These are phyloP conservation scores for Ogataea henricii DNA, from an alignment of 805 yeast genomes.

Conservation along the genomic window DNA sequence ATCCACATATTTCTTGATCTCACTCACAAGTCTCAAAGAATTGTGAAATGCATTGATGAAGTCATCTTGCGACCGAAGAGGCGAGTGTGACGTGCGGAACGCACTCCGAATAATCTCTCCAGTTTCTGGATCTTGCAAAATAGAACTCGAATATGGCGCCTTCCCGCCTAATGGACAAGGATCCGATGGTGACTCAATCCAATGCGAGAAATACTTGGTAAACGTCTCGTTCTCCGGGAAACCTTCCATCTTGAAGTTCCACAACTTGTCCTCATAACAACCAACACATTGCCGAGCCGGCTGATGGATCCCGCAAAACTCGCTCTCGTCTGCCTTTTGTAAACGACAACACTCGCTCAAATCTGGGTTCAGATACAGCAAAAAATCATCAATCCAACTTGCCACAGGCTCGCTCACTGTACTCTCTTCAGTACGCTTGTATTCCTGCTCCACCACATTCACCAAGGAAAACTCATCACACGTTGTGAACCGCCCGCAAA, in stretches of 20 bases:
- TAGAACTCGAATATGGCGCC: slow-evolving; percentile 77
- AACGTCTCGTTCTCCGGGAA: slow-evolving; percentile 76
- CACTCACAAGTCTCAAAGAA: slow-evolving; percentile 65
- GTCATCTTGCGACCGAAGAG: slow-evolving; percentile 80
- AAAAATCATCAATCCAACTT: slow-evolving; percentile 90
- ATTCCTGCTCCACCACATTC: slow-evolving; percentile 83
- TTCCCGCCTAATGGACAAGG: slow-evolving; percentile 95
- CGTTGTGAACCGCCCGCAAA: slow-evolving; percentile 87
- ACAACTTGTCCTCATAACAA: slow-evolving; percentile 65
- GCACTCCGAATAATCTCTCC: slow-evolving; percentile 53
- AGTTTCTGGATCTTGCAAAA: slow-evolving; percentile 44
- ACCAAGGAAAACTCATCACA: slow-evolving; percentile 79
- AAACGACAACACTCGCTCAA: slow-evolving; percentile 84
- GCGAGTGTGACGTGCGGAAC: slow-evolving; percentile 80
- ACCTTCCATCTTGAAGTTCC: slow-evolving; percentile 76
- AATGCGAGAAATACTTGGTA: slow-evolving; percentile 67
- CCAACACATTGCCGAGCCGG: slow-evolving; percentile 72
- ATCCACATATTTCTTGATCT: slow-evolving; percentile 43
- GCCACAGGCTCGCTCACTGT: slow-evolving; percentile 81
- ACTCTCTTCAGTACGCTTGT: slow-evolving; percentile 61
- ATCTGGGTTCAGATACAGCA: slow-evolving; percentile 84
- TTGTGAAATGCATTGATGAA: slow-evolving; percentile 79
- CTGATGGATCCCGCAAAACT: slow-evolving; percentile 66
- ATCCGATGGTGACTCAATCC: slow-evolving; percentile 83
- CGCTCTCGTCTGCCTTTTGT: slow-evolving; percentile 51